Base-by-base conservation (phyloP, 805 yeast species). In the Grigorovia humatica region DNA sequence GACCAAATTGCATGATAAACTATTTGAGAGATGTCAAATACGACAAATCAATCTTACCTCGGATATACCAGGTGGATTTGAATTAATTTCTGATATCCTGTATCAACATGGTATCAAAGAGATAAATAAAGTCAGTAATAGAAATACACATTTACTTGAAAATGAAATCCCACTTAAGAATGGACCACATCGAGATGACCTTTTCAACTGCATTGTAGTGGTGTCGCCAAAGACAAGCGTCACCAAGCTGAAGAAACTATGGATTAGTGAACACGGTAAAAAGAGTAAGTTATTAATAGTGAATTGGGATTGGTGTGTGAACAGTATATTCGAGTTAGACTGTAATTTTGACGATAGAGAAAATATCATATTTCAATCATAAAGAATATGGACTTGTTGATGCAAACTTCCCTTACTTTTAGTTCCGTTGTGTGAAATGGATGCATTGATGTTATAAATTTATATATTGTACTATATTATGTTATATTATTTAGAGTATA, bases 191-290 rank as follows among this genome's bases (percentile, higher is more conserved):
- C 18, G 11, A 11, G 38, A 32, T 11, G 20, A 46, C 17, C 46
- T 52, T 12, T 54, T 59, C 1, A 52, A 55, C 12, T 48, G 51
- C 78, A 88, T 13, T 88, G 96, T 0, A 95, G 15, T 66, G 3
- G 65, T 59, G 1, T 58, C 59, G 17, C 61, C 60, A 42, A 57
- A 67, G 13, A 53, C 65, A 2, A 63, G 61, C 49, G 62, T 63
- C 6, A 61, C 60, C 49, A 55, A 57, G 40, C 59, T 65, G 48
- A 57, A 57, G 46, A 59, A 61, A 40, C 13, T 52, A 15, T 40
- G 45, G 29, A 17, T 35, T 12, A 51, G n/a, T 30, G 47, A 44
- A 13, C 40, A 45, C 19, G 11, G 50, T 17, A 17, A 44, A 7
- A 48, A 47, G 20, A 51, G 52, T 12, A 44, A 54, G 3, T 56